phyloP scores from a whole-genome alignment of 2,329 filamentous ascomycete species.

The Hypoxylon sp. region DNA sequence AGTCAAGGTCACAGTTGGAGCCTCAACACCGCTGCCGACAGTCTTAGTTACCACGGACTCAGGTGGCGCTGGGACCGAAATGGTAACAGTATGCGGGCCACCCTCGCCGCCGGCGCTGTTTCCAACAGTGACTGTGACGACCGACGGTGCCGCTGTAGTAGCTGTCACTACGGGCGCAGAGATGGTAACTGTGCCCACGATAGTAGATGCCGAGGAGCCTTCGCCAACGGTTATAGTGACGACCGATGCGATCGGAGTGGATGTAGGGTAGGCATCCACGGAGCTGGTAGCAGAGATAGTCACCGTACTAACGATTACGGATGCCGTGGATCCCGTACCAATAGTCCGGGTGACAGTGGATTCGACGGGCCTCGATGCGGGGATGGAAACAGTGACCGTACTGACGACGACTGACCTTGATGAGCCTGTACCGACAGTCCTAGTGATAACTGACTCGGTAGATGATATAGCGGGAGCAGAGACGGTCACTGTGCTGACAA shows the following conservation, averaged over 20 bases:
- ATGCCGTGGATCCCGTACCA: constrained; percentile 9
- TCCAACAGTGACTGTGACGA: constrained; percentile 31
- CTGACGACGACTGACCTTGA: constrained; percentile 16
- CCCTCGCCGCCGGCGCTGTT: constrained; percentile 17
- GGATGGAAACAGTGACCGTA: constrained; percentile 42
- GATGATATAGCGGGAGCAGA: not conserved
- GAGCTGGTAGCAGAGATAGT: constrained; percentile 31
- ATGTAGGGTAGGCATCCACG: not conserved
- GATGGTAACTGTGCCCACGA: not conserved
- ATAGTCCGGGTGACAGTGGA: constrained; percentile 14
- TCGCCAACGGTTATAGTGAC: constrained; percentile 40
- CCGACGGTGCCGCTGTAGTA: constrained; percentile 22
- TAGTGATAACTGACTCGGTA: constrained; percentile 22
- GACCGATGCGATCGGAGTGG: not conserved
- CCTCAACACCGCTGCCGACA: constrained; percentile 23
- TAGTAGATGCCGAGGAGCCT: constrained; percentile 3
- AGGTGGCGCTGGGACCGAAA: constrained; percentile 16
- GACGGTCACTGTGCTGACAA: constrained; percentile 10
- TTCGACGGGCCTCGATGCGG: not conserved
- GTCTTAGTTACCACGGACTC: constrained; percentile 41
- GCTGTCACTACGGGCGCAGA: constrained; percentile 6
- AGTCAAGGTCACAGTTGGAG: constrained; percentile 1
- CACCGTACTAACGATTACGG: constrained; percentile 26
- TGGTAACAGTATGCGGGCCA: constrained; percentile 7
- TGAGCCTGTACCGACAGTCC: constrained; percentile 5